Base-by-base conservation (phyloP, 2,329 filamentous ascomycete genomes). In the Fusarium pininemorale region DNA sequence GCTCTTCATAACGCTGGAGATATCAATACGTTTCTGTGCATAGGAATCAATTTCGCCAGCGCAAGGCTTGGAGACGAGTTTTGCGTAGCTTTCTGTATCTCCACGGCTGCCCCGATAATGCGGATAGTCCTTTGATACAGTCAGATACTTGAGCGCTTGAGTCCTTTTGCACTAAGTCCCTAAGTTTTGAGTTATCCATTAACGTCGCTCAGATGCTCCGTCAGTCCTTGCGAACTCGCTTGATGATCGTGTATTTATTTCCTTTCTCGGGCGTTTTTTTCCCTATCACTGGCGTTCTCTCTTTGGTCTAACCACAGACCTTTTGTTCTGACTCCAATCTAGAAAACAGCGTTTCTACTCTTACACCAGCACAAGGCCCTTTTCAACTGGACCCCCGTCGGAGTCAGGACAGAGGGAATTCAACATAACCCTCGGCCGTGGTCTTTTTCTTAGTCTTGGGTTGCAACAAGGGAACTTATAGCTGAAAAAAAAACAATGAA, bases 131-230 rank as follows among this genome's bases (percentile, higher is more conserved):
- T 30, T 30, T 30, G 22, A 24, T 26, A 22, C 30, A 53, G 50
- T 14, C 6, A 26, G n/a, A 37, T 7, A 13, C 50, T 53, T 53
- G 50, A 53, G 50, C 50, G 50, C 50, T 53, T 53, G 50, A 30
- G 28, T n/a, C 7, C 20, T 24, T 24, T 24, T 24, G 8, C 13
- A 53, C n/a, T 18, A 20, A 1, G 5, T 53, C 32, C 32, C 50
- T 53, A 24, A 10, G 50, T 53, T 20, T 38, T 53, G 50, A 22
- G 32, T 11, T 14, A 20, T 26, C 7, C 32, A 20, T 53, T 7
- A 1, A 6, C n/a, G 22, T 35, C 30, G 0, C 0, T n/a, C 48
- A 24, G 48, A 53, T 53, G 32, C 10, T 18, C 1, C n/a, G 32
- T 35, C 11, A 26, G 12, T 53, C n/a, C n/a, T 15, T 53, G 50